Percentiles rank a stretch among this genome's conserved stretches.
Conservation (phyloP, 2,329 filamentous ascomycete species). For the Decorospora gaudefroyi region DNA sequence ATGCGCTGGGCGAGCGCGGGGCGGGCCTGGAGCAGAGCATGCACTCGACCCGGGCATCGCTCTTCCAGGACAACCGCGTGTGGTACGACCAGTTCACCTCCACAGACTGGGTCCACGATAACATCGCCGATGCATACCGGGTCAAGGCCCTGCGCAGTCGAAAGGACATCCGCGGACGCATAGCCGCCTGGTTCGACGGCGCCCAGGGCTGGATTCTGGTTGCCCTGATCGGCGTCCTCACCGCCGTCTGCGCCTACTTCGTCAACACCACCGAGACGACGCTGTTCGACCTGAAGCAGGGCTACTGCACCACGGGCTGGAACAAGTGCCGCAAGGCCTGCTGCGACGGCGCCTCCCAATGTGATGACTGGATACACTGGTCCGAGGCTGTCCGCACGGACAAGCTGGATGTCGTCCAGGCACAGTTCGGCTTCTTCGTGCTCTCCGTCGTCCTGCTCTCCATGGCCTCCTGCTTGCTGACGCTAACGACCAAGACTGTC, state of each 20-base stretch:
- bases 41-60: constrained; percentile 66
- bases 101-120: constrained; percentile 98
- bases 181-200: constrained; percentile 78
- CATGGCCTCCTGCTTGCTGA: constrained; percentile 73
- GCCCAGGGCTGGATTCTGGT: constrained; percentile 94
- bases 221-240: constrained; percentile 83
- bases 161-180: constrained; percentile 81
- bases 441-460: constrained; percentile 71
- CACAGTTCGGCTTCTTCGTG: constrained; percentile 80
- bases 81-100: constrained; percentile 99
- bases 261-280: constrained; percentile 85
- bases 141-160: constrained; percentile 79
- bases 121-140: constrained; percentile 89
- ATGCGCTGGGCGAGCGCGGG: constrained; percentile 60
- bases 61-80: constrained; percentile 80
- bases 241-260: constrained; percentile 82
- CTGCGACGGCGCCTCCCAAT: constrained; percentile 60
- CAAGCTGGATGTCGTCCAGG: constrained; percentile 58
- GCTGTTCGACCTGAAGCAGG: constrained; percentile 89
- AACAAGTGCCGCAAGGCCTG: constrained; percentile 72
- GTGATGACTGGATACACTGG: constrained; percentile 67
- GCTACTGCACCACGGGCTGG: constrained; percentile 75
- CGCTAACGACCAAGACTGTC: constrained; percentile 88
- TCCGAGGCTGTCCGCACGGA: constrained; percentile 62
- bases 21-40: constrained; percentile 58